Conservation (phyloP, 257 asterid species). For the Prunella vulgaris region DNA sequence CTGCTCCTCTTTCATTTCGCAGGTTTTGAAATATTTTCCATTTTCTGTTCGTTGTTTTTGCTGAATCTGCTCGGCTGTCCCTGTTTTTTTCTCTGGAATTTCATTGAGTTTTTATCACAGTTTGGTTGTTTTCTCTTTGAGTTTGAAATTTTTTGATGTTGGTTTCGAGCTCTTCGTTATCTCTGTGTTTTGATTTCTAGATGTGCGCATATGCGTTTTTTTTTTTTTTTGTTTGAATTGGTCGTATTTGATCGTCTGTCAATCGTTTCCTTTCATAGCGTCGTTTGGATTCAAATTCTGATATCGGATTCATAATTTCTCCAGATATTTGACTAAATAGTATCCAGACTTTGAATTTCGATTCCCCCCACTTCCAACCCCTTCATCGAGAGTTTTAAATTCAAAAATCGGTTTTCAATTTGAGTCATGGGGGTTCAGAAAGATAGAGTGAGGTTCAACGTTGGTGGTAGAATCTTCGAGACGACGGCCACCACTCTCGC, state of each 20-base stretch:
- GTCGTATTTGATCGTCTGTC: conserved; percentile 12
- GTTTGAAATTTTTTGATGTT: background rate
- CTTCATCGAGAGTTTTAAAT: no score
- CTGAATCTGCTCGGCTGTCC: conserved; percentile 13
- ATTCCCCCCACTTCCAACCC: background rate
- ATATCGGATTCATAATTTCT: background rate
- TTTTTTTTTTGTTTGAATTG: conserved; percentile 5
- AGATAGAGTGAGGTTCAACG: conserved; percentile 69
- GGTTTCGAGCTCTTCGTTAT: background rate
- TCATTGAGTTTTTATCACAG: conserved; percentile 11
- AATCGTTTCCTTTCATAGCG: background rate
- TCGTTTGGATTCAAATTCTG: conserved; percentile 9
- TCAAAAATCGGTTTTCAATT: conserved; percentile 1
- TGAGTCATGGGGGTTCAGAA: conserved; percentile 71
- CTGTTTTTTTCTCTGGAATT: conserved; percentile 22
- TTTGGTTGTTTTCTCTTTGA: background rate
- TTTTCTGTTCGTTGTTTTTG: background rate
- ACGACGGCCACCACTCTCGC: conserved; percentile 88
- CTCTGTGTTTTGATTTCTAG: conserved; percentile 4
- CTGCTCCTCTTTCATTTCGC: background rate
- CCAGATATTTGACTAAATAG: background rate
- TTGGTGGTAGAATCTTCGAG: conserved; percentile 76
- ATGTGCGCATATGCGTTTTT: conserved; percentile 2
- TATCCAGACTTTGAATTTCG: background rate
- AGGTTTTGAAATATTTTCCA: background rate